Conservation (phyloP, 345 rosid genomes). For the Bruguiera gymnorhiza region DNA sequence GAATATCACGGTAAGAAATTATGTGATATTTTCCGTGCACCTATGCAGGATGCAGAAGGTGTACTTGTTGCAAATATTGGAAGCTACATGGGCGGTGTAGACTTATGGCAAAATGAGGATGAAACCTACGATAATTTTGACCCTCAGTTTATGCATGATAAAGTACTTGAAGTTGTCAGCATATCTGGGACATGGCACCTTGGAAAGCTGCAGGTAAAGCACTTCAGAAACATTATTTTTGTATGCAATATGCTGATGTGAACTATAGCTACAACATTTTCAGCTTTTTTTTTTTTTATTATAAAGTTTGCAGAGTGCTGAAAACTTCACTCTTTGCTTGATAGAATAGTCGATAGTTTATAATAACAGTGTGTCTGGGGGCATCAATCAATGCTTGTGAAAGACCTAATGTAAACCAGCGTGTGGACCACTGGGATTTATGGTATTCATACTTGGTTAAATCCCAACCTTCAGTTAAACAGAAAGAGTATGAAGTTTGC, state of each 20-base stretch:
- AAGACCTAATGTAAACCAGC: not conserved
- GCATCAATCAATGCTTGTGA: not conserved
- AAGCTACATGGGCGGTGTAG: constrained; percentile 97
- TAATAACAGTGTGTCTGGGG: too few relatives aligned
- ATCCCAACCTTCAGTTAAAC: not conserved
- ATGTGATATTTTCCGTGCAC: constrained; percentile 12
- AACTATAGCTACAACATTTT: not conserved
- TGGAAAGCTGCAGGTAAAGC: constrained; percentile 78
- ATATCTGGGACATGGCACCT: constrained; percentile 97
- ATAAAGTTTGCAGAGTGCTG: not conserved
- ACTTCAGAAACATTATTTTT: not conserved
- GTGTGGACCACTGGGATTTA: not conserved
- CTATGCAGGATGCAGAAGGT: constrained; percentile 79
- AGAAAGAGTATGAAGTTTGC: not conserved
- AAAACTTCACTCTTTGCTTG: not conserved
- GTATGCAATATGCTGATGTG: not conserved
- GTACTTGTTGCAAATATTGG: constrained; percentile 90
- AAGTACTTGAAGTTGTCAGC: constrained; percentile 79
- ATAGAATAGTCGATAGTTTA: not conserved
- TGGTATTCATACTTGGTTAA: not conserved
- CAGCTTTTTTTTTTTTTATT: not conserved
- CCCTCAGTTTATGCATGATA: constrained; percentile 91
- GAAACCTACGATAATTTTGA: constrained; percentile 72
- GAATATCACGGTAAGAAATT: not conserved
- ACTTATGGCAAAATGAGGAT: constrained; percentile 87